Conservation (phyloP, 2,329 filamentous ascomycete species). For the Trichoderma sp. region DNA sequence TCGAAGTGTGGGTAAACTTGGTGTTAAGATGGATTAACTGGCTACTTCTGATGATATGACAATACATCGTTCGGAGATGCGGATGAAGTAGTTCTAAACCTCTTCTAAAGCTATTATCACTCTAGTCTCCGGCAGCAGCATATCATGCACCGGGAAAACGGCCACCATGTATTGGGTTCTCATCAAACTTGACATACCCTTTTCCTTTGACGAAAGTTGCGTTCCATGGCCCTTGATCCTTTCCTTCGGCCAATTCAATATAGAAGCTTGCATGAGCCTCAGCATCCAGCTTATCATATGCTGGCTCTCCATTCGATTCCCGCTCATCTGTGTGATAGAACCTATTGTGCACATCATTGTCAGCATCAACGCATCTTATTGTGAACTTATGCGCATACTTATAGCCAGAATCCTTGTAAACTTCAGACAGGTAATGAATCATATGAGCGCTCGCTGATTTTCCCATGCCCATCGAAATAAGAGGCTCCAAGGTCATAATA, state of each 20-base stretch:
- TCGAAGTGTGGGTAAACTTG: background rate
- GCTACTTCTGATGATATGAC: background rate
- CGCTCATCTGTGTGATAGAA: conserved; percentile 2
- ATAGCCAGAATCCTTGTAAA: background rate
- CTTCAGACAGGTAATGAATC: conserved; percentile 10
- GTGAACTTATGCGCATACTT: background rate
- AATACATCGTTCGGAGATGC: background rate
- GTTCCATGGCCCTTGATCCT: conserved; percentile 1
- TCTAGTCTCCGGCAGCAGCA: background rate
- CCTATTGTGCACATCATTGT: background rate
- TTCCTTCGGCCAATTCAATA: background rate
- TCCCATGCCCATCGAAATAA: conserved; percentile 1
- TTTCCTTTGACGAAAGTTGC: background rate
- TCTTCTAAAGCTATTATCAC: background rate
- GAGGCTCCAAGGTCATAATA: background rate
- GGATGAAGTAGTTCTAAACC: background rate
- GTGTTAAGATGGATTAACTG: background rate
- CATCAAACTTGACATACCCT: conserved; percentile 4
- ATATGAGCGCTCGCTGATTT: conserved; percentile 2
- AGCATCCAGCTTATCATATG: background rate
- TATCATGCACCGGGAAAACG: background rate
- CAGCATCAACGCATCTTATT: background rate
- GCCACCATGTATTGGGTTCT: background rate
- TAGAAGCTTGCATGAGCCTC: background rate
- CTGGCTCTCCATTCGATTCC: background rate